Evolutionary conservation across 495 filamentous ascomycete species (phyloP).

Genomic region (Penicillium parvum): DNA sequence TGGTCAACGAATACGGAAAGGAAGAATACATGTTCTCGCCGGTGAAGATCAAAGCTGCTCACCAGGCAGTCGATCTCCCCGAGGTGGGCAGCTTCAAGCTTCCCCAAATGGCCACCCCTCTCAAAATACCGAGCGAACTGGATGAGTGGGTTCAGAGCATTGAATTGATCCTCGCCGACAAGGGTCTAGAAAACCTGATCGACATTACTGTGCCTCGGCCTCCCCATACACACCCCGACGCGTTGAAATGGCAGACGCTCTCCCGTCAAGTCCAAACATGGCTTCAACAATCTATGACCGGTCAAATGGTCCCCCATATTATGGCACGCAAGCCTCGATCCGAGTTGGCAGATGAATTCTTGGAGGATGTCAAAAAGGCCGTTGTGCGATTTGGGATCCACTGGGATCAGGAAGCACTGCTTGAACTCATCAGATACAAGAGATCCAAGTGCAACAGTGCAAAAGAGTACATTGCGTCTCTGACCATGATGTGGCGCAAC

Average conservation of each 20-base stretch:
- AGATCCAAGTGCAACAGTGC: neutral
- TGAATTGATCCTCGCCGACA: neutral
- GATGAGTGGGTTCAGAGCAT: neutral
- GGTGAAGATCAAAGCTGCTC: neutral
- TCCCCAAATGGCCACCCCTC: neutral
- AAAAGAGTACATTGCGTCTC: neutral
- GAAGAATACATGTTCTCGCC: no score
- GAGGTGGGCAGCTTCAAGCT: neutral
- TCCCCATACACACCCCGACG: neutral
- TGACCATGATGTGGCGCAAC: neutral
- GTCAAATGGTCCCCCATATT: neutral
- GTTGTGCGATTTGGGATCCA: neutral
- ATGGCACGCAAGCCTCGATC: neutral
- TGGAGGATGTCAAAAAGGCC: neutral
- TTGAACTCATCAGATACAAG: neutral
- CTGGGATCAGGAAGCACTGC: neutral
- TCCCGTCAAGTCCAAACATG: neutral
- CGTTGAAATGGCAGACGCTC: neutral
- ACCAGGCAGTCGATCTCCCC: neutral
- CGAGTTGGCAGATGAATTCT: neutral
- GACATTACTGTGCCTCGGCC: neutral
- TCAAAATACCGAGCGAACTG: neutral
- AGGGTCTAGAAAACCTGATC: neutral
- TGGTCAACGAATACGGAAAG: neutral
- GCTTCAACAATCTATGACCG: neutral